Base-by-base conservation (phyloP, 371 early-diverging fungal genomes). In the Blakeslea trispora region DNA sequence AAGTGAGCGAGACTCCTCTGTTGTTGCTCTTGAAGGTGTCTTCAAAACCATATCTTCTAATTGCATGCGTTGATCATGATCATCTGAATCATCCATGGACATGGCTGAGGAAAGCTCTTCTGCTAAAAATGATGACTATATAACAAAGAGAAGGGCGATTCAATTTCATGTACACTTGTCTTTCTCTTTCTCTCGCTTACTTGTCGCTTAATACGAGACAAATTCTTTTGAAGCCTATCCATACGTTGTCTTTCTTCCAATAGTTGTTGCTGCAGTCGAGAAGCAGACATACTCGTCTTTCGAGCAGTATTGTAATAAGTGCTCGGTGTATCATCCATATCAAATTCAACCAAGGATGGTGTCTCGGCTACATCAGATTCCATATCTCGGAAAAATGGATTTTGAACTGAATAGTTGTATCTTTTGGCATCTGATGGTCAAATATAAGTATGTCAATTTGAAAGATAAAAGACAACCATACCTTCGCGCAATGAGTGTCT, bases 401-500 rank as follows among this genome's bases (percentile, higher is more conserved):
- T 58, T 4, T 45, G 53, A 45, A 32, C 45, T 13, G 23, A 14
- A 39, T 53, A 46, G 3, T 51, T 22, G 44, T 60, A 49, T 28
- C 24, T 60, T 7, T 18, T 15, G 22, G 37, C 19, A 32, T 54
- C 61, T 60, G 44, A 22, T 35, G 28, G 11, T 14, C 13, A 46
- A n/a, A n/a, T n/a, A n/a, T n/a, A n/a, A n/a, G n/a, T n/a, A n/a
- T n/a, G 13, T 24, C 39, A 10, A 34, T 11, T 2, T 1, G 18
- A 13, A 42, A 6, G 21, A 10, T 7, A 21, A 31, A 18, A 19
- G 24, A 24, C 14, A 21, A 5, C 5, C 4, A 40, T 55, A 65
- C 65, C 65, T 56, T 65, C 67, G 19, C 59, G 54, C 45, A 67
- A 32, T 14, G 67, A 42, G 28, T 67, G 62, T 21, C 59, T 42